Percentiles rank a stretch among this genome's conserved stretches.
Evolutionary conservation across 805 yeast species (phyloP).

Genomic region (Yamadazyma sp.): DNA sequence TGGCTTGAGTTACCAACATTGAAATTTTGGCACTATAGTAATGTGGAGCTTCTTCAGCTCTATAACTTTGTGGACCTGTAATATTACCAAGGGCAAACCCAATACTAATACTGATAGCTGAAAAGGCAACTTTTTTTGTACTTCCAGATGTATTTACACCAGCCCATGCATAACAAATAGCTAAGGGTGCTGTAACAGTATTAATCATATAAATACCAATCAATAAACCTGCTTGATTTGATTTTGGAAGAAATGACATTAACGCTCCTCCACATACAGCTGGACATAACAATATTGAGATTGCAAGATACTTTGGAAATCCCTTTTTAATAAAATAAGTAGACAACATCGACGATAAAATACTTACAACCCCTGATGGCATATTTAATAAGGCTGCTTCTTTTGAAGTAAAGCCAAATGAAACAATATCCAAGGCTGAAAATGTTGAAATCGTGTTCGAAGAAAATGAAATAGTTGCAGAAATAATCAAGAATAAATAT

Average conservation of each 20-base stretch:
- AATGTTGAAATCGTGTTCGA: constrained; percentile 21
- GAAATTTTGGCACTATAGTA: constrained; percentile 22
- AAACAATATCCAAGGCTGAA: constrained; percentile 15
- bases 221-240: constrained; percentile 23
- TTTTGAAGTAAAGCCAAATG: constrained; percentile 19
- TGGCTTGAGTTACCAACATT: constrained; percentile 16
- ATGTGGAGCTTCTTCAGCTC: constrained; percentile 22
- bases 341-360: constrained; percentile 15
- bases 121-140: constrained; percentile 25
- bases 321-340: constrained; percentile 20
- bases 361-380: constrained; percentile 22
- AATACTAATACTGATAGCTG: constrained; percentile 21
- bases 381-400: constrained; percentile 20
- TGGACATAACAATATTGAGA: constrained; percentile 16
- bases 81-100: constrained; percentile 29
- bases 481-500: constrained; percentile 17
- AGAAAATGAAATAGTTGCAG: constrained; percentile 18
- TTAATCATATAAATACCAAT: constrained; percentile 22
- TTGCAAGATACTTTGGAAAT: constrained; percentile 16
- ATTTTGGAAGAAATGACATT: constrained; percentile 17
- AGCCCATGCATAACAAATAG: constrained; percentile 15
- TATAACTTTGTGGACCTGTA: constrained; percentile 26
- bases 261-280: constrained; percentile 21
- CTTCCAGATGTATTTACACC: constrained; percentile 23
- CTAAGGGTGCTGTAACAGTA: constrained; percentile 14